Evolutionary conservation across 2,329 filamentous ascomycete genomes (phyloP).

Genomic region (Diplodia sapinea): DNA sequence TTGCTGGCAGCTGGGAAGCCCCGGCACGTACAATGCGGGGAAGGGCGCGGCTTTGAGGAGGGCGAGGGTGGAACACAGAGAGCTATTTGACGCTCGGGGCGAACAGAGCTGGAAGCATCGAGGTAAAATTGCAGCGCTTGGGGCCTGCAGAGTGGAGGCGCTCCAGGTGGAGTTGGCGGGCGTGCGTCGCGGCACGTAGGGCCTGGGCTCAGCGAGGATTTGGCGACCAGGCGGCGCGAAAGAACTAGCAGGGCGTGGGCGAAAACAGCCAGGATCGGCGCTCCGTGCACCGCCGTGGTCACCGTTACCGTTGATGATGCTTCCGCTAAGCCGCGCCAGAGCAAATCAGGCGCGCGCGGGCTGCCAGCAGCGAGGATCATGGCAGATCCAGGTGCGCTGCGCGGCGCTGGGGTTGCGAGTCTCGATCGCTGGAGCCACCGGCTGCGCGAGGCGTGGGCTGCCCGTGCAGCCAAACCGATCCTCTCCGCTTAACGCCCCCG

Average conservation of each 20-base stretch:
- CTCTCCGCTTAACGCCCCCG: conserved; percentile 20
- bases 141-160: conserved; percentile 27
- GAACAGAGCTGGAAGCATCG: conserved; percentile 7
- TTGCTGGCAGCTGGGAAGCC: conserved; percentile 17
- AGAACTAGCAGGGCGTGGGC: conserved; percentile 24
- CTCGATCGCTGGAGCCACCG: conserved; percentile 28
- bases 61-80: neutral
- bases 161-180: conserved; percentile 22
- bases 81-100: conserved; percentile 17
- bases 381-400: conserved; percentile 28
- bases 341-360: conserved; percentile 29
- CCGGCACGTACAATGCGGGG: conserved; percentile 31
- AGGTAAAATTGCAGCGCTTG: conserved; percentile 28
- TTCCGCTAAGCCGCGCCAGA: conserved; percentile 27
- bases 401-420: conserved; percentile 24
- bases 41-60: conserved; percentile 2
- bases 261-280: conserved; percentile 30
- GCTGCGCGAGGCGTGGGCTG: conserved; percentile 26
- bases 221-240: conserved; percentile 26
- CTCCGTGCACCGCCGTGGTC: conserved; percentile 26
- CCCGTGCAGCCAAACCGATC: conserved; percentile 17
- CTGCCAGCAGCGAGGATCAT: conserved; percentile 28
- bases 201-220: conserved; percentile 29
- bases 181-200: conserved; percentile 30
- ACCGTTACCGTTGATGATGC: conserved; percentile 28